phyloP scores from a whole-genome alignment of 768 basidiomycete species.

The Arthromyces matolae region DNA sequence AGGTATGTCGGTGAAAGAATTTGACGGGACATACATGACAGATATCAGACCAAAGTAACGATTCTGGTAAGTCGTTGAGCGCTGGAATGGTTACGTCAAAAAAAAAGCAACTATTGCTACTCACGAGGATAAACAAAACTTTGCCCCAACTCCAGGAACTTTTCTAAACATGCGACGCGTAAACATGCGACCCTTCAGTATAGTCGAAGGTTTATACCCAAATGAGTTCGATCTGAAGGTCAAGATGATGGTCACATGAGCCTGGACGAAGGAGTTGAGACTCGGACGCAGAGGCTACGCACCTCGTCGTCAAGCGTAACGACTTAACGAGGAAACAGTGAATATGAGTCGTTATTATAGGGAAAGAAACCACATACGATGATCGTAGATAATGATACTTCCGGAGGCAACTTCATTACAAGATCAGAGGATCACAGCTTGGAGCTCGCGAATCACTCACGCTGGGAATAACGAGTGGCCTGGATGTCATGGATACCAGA shows the following conservation, averaged over 20 bases:
- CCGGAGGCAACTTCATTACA: slow-evolving; percentile 46
- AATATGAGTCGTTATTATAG: not conserved
- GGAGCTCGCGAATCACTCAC: slow-evolving; percentile 25
- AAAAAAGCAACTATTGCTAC: slow-evolving; percentile 10
- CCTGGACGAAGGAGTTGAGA: not conserved
- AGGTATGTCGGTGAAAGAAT: not conserved
- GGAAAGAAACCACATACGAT: slow-evolving; percentile 33
- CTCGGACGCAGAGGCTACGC: too few relatives aligned
- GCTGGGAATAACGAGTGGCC: slow-evolving; percentile 39
- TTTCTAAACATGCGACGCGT: slow-evolving; percentile 27
- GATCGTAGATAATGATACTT: slow-evolving; percentile 50
- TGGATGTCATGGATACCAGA: slow-evolving; percentile 34
- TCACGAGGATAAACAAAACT: slow-evolving; percentile 48
- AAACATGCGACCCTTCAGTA: not conserved
- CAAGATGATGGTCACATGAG: slow-evolving; percentile 6
- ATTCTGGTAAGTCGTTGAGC: slow-evolving; percentile 35
- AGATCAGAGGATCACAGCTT: not conserved
- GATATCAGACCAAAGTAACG: slow-evolving; percentile 53
- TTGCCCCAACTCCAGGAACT: slow-evolving; percentile 58
- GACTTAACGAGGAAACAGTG: slow-evolving; percentile 29
- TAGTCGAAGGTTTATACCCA: slow-evolving; percentile 37
- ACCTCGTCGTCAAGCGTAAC: slow-evolving; percentile 54
- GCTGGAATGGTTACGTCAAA: not conserved
- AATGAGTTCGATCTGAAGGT: slow-evolving; percentile 44
- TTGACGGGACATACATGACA: slow-evolving; percentile 39